These are phyloP conservation scores for Paraglomus occultum DNA, from an alignment of 192 early-diverging fungal species.

Conservation along the genomic window DNA sequence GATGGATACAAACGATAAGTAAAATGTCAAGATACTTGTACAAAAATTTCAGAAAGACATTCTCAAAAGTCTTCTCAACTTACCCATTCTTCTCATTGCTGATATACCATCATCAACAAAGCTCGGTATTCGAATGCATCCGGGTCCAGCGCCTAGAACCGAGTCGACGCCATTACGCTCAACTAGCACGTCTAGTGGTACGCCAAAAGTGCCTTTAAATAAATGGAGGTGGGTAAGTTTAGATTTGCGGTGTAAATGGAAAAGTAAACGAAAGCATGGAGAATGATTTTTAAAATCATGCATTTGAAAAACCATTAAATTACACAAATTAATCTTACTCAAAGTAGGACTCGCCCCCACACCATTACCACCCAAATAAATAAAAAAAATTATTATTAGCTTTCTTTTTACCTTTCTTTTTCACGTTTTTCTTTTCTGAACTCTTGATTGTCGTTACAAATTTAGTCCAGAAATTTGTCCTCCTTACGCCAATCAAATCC, in stretches of 20 bases:
- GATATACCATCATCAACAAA: constrained; percentile 82
- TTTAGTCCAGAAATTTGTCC: constrained; percentile 76
- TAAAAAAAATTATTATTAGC: too few relatives aligned
- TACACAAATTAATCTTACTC: neutral
- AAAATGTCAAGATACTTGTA: constrained; percentile 36
- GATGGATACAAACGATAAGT: neutral
- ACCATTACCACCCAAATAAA: neutral
- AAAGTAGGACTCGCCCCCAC: neutral
- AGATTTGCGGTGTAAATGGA: constrained; percentile 32
- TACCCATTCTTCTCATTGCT: constrained; percentile 75
- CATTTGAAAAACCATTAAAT: neutral
- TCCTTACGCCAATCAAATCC: constrained; percentile 72
- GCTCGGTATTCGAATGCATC: constrained; percentile 73
- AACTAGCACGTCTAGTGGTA: constrained; percentile 79
- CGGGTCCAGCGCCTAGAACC: constrained; percentile 62
- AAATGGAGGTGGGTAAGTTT: too few relatives aligned
- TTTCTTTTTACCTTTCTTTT: constrained; percentile 48
- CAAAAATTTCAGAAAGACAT: constrained; percentile 18
- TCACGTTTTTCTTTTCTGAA: constrained; percentile 43
- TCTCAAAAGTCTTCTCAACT: neutral
- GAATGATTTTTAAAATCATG: neutral
- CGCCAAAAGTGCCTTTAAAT: constrained; percentile 81
- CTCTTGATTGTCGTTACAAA: constrained; percentile 67
- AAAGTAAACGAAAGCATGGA: constrained; percentile 17
- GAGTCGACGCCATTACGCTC: constrained; percentile 84